These are phyloP conservation scores for Carex myosuroides DNA, from an alignment of 176 grass and related monocot species.

Conservation along the genomic window DNA sequence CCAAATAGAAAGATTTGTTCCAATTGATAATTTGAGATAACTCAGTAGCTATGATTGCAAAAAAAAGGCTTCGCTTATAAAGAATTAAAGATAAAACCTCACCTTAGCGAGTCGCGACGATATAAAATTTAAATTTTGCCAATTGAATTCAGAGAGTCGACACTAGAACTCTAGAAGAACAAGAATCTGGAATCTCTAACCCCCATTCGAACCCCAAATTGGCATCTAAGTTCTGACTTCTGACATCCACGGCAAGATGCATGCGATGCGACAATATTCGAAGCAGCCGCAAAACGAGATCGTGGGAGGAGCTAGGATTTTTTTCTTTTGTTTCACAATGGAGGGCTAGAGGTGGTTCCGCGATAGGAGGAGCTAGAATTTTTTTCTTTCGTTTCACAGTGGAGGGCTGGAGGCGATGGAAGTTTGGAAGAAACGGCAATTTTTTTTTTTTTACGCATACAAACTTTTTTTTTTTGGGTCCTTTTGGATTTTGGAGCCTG, in stretches of 20 bases:
- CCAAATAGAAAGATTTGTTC: neutral
- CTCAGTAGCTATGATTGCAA: neutral
- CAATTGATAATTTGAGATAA: neutral
- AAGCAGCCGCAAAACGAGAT: constrained; percentile 34
- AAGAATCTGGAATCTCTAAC: neutral
- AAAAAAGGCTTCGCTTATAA: neutral
- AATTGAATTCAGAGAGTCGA: neutral
- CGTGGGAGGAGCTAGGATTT: too few species aligned
- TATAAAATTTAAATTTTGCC: neutral
- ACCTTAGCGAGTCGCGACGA: neutral
- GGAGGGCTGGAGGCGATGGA: too few species aligned
- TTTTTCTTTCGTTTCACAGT: too few species aligned
- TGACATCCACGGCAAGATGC: neutral
- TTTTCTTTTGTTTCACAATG: too few species aligned
- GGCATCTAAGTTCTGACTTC: neutral
- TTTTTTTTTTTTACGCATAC: too few species aligned
- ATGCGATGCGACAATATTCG: constrained; percentile 20
- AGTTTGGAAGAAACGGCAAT: too few species aligned
- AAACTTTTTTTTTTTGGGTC: too few species aligned
- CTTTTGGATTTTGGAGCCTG: too few species aligned
- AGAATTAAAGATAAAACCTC: neutral
- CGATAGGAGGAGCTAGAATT: too few species aligned
- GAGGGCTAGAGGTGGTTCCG: too few species aligned
- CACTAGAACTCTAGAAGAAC: neutral
- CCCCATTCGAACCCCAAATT: neutral